A percentile compares a stretch with the other conserved stretches of the same genome.
Evolutionary conservation across 495 filamentous ascomycete genomes (phyloP).

Genomic region (Xylaria grammica): DNA sequence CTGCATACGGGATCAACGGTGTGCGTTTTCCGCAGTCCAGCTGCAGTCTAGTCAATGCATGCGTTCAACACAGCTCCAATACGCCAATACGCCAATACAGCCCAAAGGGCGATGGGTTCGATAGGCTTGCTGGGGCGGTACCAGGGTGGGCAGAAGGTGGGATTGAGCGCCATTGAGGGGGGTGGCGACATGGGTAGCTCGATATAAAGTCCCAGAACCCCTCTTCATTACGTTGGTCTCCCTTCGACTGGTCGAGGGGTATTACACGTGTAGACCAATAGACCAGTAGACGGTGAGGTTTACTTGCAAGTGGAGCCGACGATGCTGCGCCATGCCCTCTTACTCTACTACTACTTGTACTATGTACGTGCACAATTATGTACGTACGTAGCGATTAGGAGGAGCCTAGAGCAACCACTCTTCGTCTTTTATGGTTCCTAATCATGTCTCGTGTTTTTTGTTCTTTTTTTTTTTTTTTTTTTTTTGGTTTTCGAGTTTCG

Average conservation of each 20-base stretch:
- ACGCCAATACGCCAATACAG: too few species aligned
- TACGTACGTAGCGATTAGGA: background rate
- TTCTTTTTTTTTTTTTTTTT: too few species aligned
- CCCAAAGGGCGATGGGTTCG: slow-evolving; percentile 2
- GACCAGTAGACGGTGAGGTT: slow-evolving; percentile 13
- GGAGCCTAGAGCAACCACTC: background rate
- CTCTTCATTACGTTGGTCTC: background rate
- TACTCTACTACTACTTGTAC: too few species aligned
- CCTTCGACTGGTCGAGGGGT: slow-evolving; percentile 19
- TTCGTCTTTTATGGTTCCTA: background rate
- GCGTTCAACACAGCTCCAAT: background rate
- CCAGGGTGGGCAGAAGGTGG: too few species aligned
- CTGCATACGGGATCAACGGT: background rate
- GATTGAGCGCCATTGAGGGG: background rate
- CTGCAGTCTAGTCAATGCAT: slow-evolving; percentile 10
- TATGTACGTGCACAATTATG: too few species aligned
- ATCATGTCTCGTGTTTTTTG: background rate
- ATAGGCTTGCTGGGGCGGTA: too few species aligned
- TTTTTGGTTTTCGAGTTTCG: too few species aligned
- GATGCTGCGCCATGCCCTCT: background rate
- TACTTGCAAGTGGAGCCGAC: slow-evolving; percentile 4
- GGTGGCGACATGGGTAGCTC: background rate
- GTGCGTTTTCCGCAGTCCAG: slow-evolving; percentile 7
- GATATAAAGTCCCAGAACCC: slow-evolving; percentile 7
- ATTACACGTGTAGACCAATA: slow-evolving; percentile 27